Conservation (phyloP, 2,329 filamentous ascomycete genomes). For the Colletotrichum costaricense region DNA sequence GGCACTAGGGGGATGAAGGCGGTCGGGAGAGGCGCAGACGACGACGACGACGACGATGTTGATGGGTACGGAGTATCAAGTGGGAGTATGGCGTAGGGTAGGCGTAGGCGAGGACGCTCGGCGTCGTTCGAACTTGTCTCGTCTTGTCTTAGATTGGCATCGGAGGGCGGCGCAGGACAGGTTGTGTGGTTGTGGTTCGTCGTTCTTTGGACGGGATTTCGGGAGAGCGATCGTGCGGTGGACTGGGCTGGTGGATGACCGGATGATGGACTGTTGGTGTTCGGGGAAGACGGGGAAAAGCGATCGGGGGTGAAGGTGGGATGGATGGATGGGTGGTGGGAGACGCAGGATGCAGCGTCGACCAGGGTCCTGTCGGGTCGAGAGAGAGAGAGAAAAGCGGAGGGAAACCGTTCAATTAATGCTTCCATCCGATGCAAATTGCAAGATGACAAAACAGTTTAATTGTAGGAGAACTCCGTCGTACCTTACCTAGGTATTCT, state of each 20-base stretch:
- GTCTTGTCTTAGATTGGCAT: constrained; percentile 22
- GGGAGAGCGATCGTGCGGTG: neutral
- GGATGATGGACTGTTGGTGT: neutral
- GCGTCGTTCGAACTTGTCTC: constrained; percentile 10
- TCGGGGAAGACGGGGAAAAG: neutral
- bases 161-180: neutral
- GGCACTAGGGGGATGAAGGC: neutral
- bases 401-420: neutral
- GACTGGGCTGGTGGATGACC: neutral
- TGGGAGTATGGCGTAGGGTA: too few species aligned
- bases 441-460: too few species aligned
- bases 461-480: too few species aligned
- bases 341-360: neutral
- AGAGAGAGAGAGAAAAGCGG: neutral
- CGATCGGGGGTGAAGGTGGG: neutral
- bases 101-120: neutral
- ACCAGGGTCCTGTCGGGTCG: neutral
- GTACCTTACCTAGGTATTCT: too few species aligned
- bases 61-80: too few species aligned
- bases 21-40: constrained; percentile 22
- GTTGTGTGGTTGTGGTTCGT: constrained; percentile 9
- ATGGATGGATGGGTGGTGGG: neutral
- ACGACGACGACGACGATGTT: neutral
- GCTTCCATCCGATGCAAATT: too few species aligned
- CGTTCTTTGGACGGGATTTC: neutral